Percentiles rank a stretch among this genome's conserved stretches.
These are phyloP conservation scores for Luvunga scandens DNA, from an alignment of 345 rosid genomes.

Conservation along the genomic window DNA sequence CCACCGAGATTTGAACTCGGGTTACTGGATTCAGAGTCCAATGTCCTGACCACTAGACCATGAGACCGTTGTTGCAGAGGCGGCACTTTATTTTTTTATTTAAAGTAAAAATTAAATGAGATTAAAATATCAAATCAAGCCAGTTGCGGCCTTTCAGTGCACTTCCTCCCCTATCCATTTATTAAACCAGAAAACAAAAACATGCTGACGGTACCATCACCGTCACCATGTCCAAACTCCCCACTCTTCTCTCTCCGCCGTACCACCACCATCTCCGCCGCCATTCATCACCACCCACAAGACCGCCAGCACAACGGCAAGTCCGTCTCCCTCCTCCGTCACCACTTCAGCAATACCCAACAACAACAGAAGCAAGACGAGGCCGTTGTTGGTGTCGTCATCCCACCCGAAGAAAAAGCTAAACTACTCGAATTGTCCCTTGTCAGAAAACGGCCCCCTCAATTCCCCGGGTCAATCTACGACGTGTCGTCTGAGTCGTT, in stretches of 20 bases:
- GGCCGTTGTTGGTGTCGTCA: background rate
- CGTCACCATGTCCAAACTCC: background rate
- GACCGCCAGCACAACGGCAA: constrained; percentile 56
- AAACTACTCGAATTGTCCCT: constrained; percentile 62
- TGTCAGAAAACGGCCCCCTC: constrained; percentile 56
- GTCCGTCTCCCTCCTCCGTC: constrained; percentile 40
- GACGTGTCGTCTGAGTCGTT: constrained; percentile 28
- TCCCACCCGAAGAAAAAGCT: constrained; percentile 41
- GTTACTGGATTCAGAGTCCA: constrained; percentile 98
- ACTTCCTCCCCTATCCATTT: too few relatives aligned
- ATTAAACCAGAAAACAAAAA: too few relatives aligned
- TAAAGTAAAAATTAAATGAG: too few relatives aligned
- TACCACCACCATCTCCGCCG: constrained; percentile 13
- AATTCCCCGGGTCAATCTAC: constrained; percentile 63
- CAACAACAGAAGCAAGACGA: background rate
- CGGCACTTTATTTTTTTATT: fast-evolving
- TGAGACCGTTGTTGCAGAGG: background rate
- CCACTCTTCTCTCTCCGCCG: constrained; percentile 3
- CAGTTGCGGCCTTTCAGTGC: too few relatives aligned
- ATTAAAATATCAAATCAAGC: too few relatives aligned
- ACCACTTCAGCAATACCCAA: constrained; percentile 29
- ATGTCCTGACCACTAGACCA: constrained; percentile 99
- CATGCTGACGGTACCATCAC: background rate
- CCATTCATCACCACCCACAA: constrained; percentile 17
- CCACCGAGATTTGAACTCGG: constrained; percentile 99